These are phyloP conservation scores for Peronospora destructor DNA, from an alignment of 352 stramenopile species.

Conservation along the genomic window DNA sequence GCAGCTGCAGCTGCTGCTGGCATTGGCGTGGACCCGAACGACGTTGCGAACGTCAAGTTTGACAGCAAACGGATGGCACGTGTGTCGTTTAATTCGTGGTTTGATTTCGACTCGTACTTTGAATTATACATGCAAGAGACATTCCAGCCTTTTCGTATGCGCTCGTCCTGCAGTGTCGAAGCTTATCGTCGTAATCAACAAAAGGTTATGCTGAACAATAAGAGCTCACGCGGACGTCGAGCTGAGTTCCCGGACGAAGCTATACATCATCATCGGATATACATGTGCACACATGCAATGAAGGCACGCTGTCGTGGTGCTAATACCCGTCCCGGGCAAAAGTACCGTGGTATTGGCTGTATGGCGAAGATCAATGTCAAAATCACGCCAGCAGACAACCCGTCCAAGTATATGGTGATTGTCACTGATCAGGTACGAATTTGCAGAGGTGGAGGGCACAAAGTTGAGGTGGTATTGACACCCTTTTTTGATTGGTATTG, in stretches of 20 bases:
- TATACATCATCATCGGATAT: slow-evolving; percentile 85
- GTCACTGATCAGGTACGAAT: slow-evolving; percentile 69
- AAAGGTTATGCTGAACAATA: slow-evolving; percentile 86
- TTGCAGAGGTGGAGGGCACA: background rate
- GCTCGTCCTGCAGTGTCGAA: slow-evolving; percentile 77
- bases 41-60: slow-evolving; percentile 34
- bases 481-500: slow-evolving; percentile 4
- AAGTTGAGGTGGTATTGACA: slow-evolving; percentile 2
- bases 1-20: slow-evolving; percentile 13
- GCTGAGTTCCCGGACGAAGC: slow-evolving; percentile 76
- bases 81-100: slow-evolving; percentile 84
- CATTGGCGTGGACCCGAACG: slow-evolving; percentile 15
- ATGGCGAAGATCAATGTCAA: slow-evolving; percentile 87
- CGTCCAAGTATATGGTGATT: slow-evolving; percentile 83
- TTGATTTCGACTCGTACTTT: slow-evolving; percentile 83
- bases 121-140: slow-evolving; percentile 86
- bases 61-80: slow-evolving; percentile 80
- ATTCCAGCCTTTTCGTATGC: slow-evolving; percentile 83
- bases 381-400: slow-evolving; percentile 75
- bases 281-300: slow-evolving; percentile 86
- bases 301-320: slow-evolving; percentile 73
- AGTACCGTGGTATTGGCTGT: slow-evolving; percentile 78
- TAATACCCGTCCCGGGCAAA: slow-evolving; percentile 66
- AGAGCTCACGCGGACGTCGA: slow-evolving; percentile 68
- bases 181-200: slow-evolving; percentile 80